These are phyloP conservation scores for carrot (Daucus carota) DNA, from an alignment of 129 eudicot genomes.

Conservation along the genomic window DH1_v3.0 NC_030383.2:5755001-5755500, in stretches of 20 bases:
- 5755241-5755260: slow-evolving; percentile 57
- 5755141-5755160: slow-evolving; percentile 84
- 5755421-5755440: slow-evolving; percentile 65
- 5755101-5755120: slow-evolving; percentile 31
- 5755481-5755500: slow-evolving; percentile 47
- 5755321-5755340: slow-evolving; percentile 58
- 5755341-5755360: slow-evolving; percentile 69
- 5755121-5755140: slow-evolving; percentile 51
- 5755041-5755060: slow-evolving; percentile 59
- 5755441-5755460: slow-evolving; percentile 69
- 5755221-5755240: slow-evolving; percentile 65
- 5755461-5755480: slow-evolving; percentile 58
- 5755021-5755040: slow-evolving; percentile 57
- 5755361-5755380: slow-evolving; percentile 41
- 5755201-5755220: slow-evolving; percentile 56
- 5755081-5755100: slow-evolving; percentile 67
- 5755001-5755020: slow-evolving; percentile 35
- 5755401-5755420: slow-evolving; percentile 32
- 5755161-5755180: slow-evolving; percentile 59
- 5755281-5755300: slow-evolving; percentile 27
- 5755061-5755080: slow-evolving; percentile 58
- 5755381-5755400: slow-evolving; percentile 44
- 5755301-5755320: slow-evolving; percentile 45
- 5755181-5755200: slow-evolving; percentile 32
- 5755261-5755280: slow-evolving; percentile 35